A percentile compares a stretch with the other conserved stretches of the same genome.
Evolutionary conservation across 441 rosid species (phyloP).

Genomic region (Brassica balearica): DNA sequence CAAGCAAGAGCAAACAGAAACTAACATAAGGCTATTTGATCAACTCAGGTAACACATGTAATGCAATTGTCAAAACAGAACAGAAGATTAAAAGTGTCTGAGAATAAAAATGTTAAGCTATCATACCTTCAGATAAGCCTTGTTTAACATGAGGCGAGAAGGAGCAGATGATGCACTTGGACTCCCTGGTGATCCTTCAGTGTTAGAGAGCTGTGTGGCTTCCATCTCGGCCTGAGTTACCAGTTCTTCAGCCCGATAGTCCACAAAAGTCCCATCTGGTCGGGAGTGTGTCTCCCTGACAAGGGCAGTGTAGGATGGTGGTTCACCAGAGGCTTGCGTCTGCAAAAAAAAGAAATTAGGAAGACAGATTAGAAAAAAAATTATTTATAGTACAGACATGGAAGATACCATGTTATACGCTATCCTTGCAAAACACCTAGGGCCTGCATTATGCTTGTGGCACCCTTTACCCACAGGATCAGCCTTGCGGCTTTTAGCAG

Average conservation of each 20-base stretch:
- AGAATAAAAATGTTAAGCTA: background rate
- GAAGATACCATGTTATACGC: too few species aligned
- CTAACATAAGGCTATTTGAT: background rate
- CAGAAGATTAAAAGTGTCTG: background rate
- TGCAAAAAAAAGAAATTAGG: background rate
- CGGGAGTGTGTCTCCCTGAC: too few species aligned
- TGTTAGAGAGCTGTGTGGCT: background rate
- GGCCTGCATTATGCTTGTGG: background rate
- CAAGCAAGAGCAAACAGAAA: too few species aligned
- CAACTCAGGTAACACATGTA: background rate
- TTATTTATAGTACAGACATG: too few species aligned
- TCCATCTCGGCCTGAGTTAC: too few species aligned
- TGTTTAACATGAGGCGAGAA: background rate
- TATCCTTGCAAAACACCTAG: background rate
- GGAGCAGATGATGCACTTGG: background rate
- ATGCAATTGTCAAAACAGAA: background rate
- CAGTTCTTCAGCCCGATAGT: too few species aligned
- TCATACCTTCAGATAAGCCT: background rate
- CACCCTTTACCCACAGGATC: background rate
- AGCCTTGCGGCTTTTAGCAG: background rate
- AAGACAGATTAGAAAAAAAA: too few species aligned
- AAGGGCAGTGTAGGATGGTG: background rate
- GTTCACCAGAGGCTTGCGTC: background rate
- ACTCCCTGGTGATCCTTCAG: background rate
- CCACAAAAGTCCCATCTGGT: too few species aligned